Conservation (phyloP, 495 filamentous ascomycete genomes). For the Penicillium canescens region DNA sequence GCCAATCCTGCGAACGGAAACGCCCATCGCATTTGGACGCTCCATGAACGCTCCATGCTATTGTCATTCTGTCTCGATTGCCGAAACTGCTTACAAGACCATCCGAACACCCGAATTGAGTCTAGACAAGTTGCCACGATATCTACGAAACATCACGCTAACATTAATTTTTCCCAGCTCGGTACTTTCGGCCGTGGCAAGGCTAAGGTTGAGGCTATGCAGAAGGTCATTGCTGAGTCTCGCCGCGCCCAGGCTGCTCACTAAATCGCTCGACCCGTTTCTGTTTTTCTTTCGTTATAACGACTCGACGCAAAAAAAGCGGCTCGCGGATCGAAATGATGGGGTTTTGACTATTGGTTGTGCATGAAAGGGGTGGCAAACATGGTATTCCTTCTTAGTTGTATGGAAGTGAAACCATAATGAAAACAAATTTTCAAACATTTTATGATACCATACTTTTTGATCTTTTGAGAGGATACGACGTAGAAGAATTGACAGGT, state of each 20-base stretch:
- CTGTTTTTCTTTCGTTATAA: conserved; percentile 33
- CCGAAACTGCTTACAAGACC: background rate
- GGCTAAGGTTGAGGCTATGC: conserved; percentile 98
- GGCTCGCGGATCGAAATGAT: conserved; percentile 30
- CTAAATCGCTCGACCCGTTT: conserved; percentile 55
- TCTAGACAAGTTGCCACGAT: background rate
- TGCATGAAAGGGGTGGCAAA: conserved; percentile 34
- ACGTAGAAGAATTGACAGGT: background rate
- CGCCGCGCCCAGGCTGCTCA: conserved; percentile 69
- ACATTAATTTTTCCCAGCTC: conserved; percentile 56
- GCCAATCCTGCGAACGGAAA: background rate
- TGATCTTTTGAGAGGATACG: too few species aligned
- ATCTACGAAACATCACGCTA: background rate
- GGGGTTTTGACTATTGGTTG: conserved; percentile 27
- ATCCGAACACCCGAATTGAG: background rate
- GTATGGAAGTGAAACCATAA: conserved; percentile 33
- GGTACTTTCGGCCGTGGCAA: conserved; percentile 97
- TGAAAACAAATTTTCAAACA: conserved; percentile 33
- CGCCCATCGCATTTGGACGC: too few species aligned
- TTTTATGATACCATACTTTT: conserved; percentile 4
- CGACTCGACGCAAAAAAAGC: conserved; percentile 30
- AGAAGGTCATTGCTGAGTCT: conserved; percentile 94
- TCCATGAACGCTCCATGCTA: background rate
- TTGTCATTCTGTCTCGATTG: background rate
- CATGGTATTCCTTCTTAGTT: conserved; percentile 28